Percentiles rank a stretch among this genome's conserved stretches.
phyloP scores from a whole-genome alignment of 768 basidiomycete genomes.

The Gloeopeniophorella convolvens region DNA sequence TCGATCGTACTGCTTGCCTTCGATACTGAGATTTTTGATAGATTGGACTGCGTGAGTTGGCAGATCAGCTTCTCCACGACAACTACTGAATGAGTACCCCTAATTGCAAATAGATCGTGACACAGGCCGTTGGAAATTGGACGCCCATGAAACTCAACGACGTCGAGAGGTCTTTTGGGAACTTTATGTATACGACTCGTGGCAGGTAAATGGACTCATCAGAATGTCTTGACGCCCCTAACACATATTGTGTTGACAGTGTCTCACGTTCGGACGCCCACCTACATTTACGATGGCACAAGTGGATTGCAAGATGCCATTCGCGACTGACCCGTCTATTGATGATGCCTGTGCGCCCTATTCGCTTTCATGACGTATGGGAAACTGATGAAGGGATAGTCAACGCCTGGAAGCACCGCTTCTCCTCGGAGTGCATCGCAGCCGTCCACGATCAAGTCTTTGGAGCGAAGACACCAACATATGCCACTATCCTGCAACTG shows the following conservation, averaged over 20 bases:
- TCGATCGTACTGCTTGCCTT: slow-evolving; percentile 17
- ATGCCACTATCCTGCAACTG: slow-evolving; percentile 55
- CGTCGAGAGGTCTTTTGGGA: slow-evolving; percentile 59
- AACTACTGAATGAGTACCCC: slow-evolving; percentile 6
- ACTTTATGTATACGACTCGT: slow-evolving; percentile 57
- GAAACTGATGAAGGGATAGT: slow-evolving; percentile 32
- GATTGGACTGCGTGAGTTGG: slow-evolving; percentile 63
- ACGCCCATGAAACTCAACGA: slow-evolving; percentile 48
- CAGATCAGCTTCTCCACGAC: neutral
- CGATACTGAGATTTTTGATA: slow-evolving; percentile 25
- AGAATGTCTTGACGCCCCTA: neutral
- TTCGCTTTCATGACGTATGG: slow-evolving; percentile 33
- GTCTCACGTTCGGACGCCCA: slow-evolving; percentile 64
- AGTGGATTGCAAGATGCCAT: slow-evolving; percentile 26
- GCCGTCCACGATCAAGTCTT: slow-evolving; percentile 65
- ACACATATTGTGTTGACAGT: slow-evolving; percentile 33
- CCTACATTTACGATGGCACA: slow-evolving; percentile 47
- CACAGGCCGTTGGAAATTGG: slow-evolving; percentile 58
- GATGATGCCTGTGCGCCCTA: slow-evolving; percentile 45
- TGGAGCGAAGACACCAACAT: slow-evolving; percentile 52
- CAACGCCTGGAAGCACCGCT: slow-evolving; percentile 64
- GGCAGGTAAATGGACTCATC: slow-evolving; percentile 44
- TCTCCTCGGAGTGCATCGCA: slow-evolving; percentile 53
- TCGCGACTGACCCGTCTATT: slow-evolving; percentile 42
- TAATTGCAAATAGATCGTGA: slow-evolving; percentile 48